Conservation (phyloP, 768 basidiomycete genomes). For the Termitomyces sp. region DNA sequence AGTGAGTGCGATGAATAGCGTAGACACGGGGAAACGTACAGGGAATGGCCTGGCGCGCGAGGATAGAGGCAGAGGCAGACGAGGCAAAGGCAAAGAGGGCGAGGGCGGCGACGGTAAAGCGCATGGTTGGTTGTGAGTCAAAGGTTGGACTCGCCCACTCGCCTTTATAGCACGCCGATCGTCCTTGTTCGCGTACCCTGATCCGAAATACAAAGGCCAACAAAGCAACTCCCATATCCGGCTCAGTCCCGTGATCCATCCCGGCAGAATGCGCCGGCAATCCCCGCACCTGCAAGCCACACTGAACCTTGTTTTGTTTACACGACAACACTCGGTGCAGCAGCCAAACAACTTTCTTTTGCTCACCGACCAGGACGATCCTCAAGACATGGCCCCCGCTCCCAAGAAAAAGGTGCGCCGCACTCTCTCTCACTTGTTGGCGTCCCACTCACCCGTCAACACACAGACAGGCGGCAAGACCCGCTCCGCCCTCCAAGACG, state of each 20-base stretch:
- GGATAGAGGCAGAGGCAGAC: slow-evolving; percentile 29
- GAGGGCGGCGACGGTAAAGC: slow-evolving; percentile 40
- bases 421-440: no score
- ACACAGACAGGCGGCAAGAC: slow-evolving; percentile 72
- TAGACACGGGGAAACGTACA: slow-evolving; percentile 20
- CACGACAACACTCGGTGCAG: slow-evolving; percentile 31
- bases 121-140: slow-evolving; percentile 54
- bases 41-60: slow-evolving; percentile 33
- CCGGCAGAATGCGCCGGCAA: not conserved
- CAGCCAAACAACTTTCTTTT: slow-evolving; percentile 34
- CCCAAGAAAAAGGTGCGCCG: slow-evolving; percentile 62
- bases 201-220: slow-evolving; percentile 20
- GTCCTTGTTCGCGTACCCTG: no score
- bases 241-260: no score
- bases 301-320: slow-evolving; percentile 50
- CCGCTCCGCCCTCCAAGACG: slow-evolving; percentile 96
- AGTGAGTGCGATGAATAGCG: not conserved
- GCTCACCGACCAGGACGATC: slow-evolving; percentile 58
- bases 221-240: slow-evolving; percentile 10
- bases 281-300: slow-evolving; percentile 48
- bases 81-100: slow-evolving; percentile 39
- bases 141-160: no score
- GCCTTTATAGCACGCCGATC: slow-evolving; percentile 8
- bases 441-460: not conserved
- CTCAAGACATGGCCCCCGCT: slow-evolving; percentile 64